Evolutionary conservation across 1,284 basidiomycete genomes (phyloP).

Genomic region (Coniferiporia weirii): DNA sequence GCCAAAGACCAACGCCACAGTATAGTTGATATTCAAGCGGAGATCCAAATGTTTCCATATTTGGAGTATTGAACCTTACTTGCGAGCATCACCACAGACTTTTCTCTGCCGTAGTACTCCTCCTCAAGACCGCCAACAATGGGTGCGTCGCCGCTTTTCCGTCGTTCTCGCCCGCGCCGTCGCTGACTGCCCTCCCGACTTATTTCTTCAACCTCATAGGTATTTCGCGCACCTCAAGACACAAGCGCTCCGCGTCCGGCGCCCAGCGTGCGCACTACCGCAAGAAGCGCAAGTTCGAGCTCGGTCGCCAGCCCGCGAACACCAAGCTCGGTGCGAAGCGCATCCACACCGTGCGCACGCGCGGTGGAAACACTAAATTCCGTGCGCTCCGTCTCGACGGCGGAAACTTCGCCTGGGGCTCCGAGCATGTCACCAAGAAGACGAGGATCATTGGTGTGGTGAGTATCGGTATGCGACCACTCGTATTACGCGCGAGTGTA

Average conservation of each 20-base stretch:
- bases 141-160: slow-evolving; percentile 6
- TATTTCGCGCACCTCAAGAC: slow-evolving; percentile 92
- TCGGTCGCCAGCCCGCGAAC: slow-evolving; percentile 92
- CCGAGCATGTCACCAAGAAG: slow-evolving; percentile 88
- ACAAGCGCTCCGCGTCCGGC: slow-evolving; percentile 91
- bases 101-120: background rate
- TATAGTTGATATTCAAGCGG: background rate
- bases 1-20: background rate
- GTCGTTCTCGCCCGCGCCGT: background rate
- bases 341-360: slow-evolving; percentile 87
- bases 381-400: slow-evolving; percentile 90
- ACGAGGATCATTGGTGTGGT: slow-evolving; percentile 93
- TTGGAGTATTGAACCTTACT: background rate
- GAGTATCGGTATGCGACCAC: slow-evolving; percentile 34
- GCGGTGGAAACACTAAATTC: slow-evolving; percentile 91
- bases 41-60: background rate
- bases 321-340: slow-evolving; percentile 94
- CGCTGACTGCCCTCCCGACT: background rate
- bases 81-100: slow-evolving; percentile 3
- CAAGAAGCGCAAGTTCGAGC: slow-evolving; percentile 99
- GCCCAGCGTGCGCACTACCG: slow-evolving; percentile 94
- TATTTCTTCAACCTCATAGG: slow-evolving; percentile 39
- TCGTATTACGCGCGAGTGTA: background rate
- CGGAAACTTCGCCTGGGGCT: slow-evolving; percentile 97
- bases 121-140: slow-evolving; percentile 15